Percentiles rank a stretch among this genome's conserved stretches.
Conservation (phyloP, 2,329 filamentous ascomycete genomes). For the Beauveria sp. region DNA sequence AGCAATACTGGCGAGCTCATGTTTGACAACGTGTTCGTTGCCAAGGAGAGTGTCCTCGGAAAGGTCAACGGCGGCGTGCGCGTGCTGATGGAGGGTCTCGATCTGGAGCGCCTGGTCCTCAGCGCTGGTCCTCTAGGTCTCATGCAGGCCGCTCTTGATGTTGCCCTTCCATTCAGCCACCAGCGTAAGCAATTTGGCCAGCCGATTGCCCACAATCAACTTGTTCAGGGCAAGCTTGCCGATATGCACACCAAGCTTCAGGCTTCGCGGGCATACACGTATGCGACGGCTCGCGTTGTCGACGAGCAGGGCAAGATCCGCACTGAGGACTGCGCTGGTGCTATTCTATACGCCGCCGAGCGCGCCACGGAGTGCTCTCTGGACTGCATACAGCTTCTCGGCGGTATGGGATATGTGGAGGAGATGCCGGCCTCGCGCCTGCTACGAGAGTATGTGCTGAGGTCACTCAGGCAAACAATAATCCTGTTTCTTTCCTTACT, state of each 20-base stretch:
- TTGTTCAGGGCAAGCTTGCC: constrained; percentile 86
- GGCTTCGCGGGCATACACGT: constrained; percentile 80
- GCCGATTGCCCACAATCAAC: constrained; percentile 86
- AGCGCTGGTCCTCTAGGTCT: constrained; percentile 85
- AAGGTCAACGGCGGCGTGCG: constrained; percentile 72
- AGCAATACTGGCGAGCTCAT: constrained; percentile 92
- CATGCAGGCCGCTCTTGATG: constrained; percentile 87
- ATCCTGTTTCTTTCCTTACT: constrained; percentile 13
- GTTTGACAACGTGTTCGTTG: constrained; percentile 87
- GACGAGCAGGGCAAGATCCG: constrained; percentile 67
- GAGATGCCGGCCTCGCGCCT: constrained; percentile 87
- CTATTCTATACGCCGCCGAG: constrained; percentile 89
- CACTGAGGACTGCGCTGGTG: constrained; percentile 90
- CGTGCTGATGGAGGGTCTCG: constrained; percentile 93
- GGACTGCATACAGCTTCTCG: constrained; percentile 86
- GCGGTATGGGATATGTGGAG: constrained; percentile 93
- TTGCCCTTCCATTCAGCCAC: constrained; percentile 82
- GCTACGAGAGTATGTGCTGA: constrained; percentile 53
- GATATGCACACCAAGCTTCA: constrained; percentile 97
- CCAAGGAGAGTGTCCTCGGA: constrained; percentile 73
- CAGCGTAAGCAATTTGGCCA: constrained; percentile 79
- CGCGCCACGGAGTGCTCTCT: constrained; percentile 78
- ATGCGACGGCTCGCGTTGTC: constrained; percentile 68
- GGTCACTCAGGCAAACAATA: neutral
- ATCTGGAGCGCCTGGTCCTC: constrained; percentile 87